Percentiles rank a stretch among this genome's conserved stretches.
Evolutionary conservation across 2,329 filamentous ascomycete species (phyloP).

Genomic region (Paracamarosporium sp.): DNA sequence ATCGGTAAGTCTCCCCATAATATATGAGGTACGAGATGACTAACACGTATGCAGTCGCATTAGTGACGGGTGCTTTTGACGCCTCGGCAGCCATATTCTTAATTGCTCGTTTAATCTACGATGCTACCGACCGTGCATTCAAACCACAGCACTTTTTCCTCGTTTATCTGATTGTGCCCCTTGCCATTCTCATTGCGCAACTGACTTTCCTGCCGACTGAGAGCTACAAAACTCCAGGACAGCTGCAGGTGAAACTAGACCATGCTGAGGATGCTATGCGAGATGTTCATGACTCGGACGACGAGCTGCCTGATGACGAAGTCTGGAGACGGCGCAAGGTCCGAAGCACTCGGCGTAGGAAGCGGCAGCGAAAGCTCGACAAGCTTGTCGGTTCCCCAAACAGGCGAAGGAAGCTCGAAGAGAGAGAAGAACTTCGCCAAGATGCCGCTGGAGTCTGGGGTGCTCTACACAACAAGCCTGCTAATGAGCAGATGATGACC

Average conservation of each 20-base stretch:
- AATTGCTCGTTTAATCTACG: slow-evolving; percentile 74
- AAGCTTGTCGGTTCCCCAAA: slow-evolving; percentile 71
- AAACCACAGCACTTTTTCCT: slow-evolving; percentile 74
- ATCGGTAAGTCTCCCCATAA: slow-evolving; percentile 51
- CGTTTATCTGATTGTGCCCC: slow-evolving; percentile 73
- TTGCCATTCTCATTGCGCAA: slow-evolving; percentile 70
- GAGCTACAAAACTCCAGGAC: slow-evolving; percentile 74
- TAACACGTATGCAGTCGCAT: slow-evolving; percentile 59
- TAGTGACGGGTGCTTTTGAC: slow-evolving; percentile 83
- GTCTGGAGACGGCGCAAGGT: slow-evolving; percentile 52
- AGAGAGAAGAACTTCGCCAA: slow-evolving; percentile 70
- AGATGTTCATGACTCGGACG: slow-evolving; percentile 62
- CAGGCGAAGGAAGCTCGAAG: slow-evolving; percentile 67
- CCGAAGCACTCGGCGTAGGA: slow-evolving; percentile 55
- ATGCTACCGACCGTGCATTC: slow-evolving; percentile 63
- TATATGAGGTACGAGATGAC: neutral
- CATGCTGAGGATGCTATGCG: slow-evolving; percentile 37
- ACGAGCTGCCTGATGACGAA: slow-evolving; percentile 57
- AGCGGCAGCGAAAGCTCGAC: slow-evolving; percentile 71
- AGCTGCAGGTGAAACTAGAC: slow-evolving; percentile 44
- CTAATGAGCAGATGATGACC: slow-evolving; percentile 74
- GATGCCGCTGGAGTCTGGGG: slow-evolving; percentile 81
- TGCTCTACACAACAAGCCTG: slow-evolving; percentile 75
- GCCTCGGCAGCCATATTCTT: slow-evolving; percentile 81
- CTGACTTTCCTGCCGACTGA: slow-evolving; percentile 74